Base-by-base conservation (phyloP, 139 green algal genomes). In the Closterium sp. region DNA sequence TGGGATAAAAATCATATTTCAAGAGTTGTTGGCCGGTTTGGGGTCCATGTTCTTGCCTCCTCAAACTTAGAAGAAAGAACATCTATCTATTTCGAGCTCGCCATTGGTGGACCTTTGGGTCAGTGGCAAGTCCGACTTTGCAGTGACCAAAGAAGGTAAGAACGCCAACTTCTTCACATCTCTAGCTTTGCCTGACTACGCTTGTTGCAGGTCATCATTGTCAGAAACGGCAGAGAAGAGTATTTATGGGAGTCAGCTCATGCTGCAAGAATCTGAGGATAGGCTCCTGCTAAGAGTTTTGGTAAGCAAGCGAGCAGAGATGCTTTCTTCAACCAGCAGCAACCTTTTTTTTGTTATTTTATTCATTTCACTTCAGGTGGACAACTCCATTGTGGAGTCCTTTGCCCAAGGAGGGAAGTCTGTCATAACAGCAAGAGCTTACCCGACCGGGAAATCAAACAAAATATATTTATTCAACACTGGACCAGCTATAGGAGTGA, bases 401-500 rank as follows among this genome's bases (percentile, higher is more conserved):
- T 93, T 93, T 91, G 91, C 91, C 9, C 91, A 93, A 29, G 91
- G 91, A n/a, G 91, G 91, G n/a, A n/a, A 28, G 27, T 28, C 91
- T 13, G 88, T 24, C 27, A 73, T 93, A 24, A 93, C 91, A 22
- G 34, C 88, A 93, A 73, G 91, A 10, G 88, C 62, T 1, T 93
- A 93, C n/a, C 91, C 91, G 19, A 84, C 86, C 27, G 3, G 29
- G n/a, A 5, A 27, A 24, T 27, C 27, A 31, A 27, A n/a, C 42
- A 31, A 27, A n/a, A 30, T 93, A 10, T 45, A 93, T 31, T 30
- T 93, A 62, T 93, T 93, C 28, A 93, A 93, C 34, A 93, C 7
- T 50, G 91, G 91, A 24, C 50, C 87, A 27, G 19, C 88, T 79
- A 27, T 79, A 27, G 17, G 27, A 79, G 62, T 79, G 62, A 79